These are phyloP conservation scores for Neofusicoccum sp. DNA, from an alignment of 2,329 filamentous ascomycete species.

Conservation along the genomic window DNA sequence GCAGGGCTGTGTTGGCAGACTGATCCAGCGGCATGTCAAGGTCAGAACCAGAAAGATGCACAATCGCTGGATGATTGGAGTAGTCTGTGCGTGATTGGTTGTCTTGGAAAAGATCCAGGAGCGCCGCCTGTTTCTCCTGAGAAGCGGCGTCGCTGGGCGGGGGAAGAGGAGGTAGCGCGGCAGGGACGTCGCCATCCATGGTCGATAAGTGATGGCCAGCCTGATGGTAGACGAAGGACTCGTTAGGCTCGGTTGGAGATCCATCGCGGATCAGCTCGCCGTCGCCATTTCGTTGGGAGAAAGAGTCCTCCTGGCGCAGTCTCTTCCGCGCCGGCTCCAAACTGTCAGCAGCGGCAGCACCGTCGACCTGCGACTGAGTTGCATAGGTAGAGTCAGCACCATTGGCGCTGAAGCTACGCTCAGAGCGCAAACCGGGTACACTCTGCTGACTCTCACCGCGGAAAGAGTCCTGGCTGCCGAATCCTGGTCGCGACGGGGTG, in stretches of 20 bases:
- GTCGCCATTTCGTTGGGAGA: slow-evolving; percentile 46
- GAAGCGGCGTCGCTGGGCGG: slow-evolving; percentile 60
- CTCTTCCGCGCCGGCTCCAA: slow-evolving; percentile 82
- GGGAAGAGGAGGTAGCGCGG: slow-evolving; percentile 64
- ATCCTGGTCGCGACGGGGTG: slow-evolving; percentile 67
- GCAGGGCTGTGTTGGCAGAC: slow-evolving; percentile 83
- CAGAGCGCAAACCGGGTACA: slow-evolving; percentile 65
- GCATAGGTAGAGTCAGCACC: slow-evolving; percentile 65
- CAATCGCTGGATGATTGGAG: slow-evolving; percentile 72
- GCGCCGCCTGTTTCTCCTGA: slow-evolving; percentile 79
- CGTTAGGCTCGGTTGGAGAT: slow-evolving; percentile 76
- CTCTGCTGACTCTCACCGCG: slow-evolving; percentile 78
- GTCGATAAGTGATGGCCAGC: slow-evolving; percentile 45
- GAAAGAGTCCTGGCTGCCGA: slow-evolving; percentile 64
- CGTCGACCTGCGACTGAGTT: slow-evolving; percentile 42
- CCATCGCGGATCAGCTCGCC: slow-evolving; percentile 60
- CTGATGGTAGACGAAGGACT: slow-evolving; percentile 68
- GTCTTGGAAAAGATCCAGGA: slow-evolving; percentile 63
- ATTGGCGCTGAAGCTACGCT: slow-evolving; percentile 66
- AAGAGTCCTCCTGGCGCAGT: slow-evolving; percentile 49
- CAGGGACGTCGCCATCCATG: slow-evolving; percentile 53
- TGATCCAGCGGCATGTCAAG: slow-evolving; percentile 90
- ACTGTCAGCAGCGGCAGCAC: slow-evolving; percentile 41
- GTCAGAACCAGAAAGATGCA: slow-evolving; percentile 72
- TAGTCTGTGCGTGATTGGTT: slow-evolving; percentile 63